Percentiles rank a stretch among this genome's conserved stretches.
Evolutionary conservation across 768 basidiomycete genomes (phyloP).

Genomic region (Sarcodon sp.): DNA sequence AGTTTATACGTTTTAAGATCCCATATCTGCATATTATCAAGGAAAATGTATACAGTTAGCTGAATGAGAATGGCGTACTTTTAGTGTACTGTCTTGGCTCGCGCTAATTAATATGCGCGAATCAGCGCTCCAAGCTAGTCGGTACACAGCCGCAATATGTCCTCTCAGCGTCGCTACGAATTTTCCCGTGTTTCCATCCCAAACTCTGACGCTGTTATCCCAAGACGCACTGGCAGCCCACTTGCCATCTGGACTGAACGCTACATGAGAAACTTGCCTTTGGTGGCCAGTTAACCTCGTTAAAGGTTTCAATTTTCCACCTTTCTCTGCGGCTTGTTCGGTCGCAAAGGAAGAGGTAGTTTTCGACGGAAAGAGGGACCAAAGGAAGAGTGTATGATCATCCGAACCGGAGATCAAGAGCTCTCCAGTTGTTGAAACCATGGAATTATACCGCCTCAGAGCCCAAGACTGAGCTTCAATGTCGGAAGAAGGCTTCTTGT

Average conservation of each 20-base stretch:
- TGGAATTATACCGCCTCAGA: constrained; percentile 60
- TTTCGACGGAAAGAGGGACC: constrained; percentile 62
- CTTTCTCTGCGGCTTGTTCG: constrained; percentile 21
- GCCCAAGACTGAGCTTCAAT: constrained; percentile 77
- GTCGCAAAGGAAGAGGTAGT: constrained; percentile 19
- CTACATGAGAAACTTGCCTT: constrained; percentile 86
- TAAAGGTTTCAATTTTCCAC: constrained; percentile 50
- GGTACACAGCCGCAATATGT: constrained; percentile 89
- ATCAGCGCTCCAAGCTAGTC: constrained; percentile 93
- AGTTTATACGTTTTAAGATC: constrained; percentile 95
- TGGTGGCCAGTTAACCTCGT: constrained; percentile 90
- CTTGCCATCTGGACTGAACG: constrained; percentile 88
- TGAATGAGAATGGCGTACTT: constrained; percentile 36
- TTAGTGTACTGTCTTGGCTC: constrained; percentile 91
- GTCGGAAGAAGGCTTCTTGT: constrained; percentile 66
- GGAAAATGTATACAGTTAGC: not conserved
- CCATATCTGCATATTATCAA: constrained; percentile 59
- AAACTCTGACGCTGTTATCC: constrained; percentile 83
- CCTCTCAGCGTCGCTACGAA: constrained; percentile 87
- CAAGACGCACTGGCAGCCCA: constrained; percentile 88
- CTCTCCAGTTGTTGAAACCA: constrained; percentile 56
- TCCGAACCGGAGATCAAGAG: constrained; percentile 92
- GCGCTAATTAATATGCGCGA: constrained; percentile 86
- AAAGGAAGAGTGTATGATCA: constrained; percentile 95
- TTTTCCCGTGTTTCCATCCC: constrained; percentile 79